A percentile compares a stretch with the other conserved stretches of the same genome.
These are phyloP conservation scores for Agrocybe praecox DNA, from an alignment of 768 basidiomycete species.

Conservation along the genomic window DNA sequence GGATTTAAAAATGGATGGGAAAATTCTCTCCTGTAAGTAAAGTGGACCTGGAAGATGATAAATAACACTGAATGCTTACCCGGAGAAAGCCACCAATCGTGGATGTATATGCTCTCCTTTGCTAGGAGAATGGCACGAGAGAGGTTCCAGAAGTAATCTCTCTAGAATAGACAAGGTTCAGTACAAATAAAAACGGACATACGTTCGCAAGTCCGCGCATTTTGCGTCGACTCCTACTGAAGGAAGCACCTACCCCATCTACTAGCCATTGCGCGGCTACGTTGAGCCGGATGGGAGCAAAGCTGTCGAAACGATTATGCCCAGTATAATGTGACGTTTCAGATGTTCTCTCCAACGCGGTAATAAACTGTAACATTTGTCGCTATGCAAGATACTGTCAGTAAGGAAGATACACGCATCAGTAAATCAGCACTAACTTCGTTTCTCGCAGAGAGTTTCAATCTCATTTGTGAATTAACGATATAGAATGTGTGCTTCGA, in stretches of 20 bases:
- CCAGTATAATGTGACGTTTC: slow-evolving; percentile 76
- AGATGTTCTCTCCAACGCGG: slow-evolving; percentile 82
- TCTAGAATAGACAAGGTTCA: slow-evolving; percentile 49
- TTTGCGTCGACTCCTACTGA: not conserved
- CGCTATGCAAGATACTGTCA: slow-evolving; percentile 45
- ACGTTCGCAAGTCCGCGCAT: not conserved
- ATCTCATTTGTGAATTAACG: slow-evolving; percentile 84
- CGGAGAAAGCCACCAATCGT: slow-evolving; percentile 98
- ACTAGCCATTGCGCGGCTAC: slow-evolving; percentile 98
- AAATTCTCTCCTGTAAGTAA: not conserved
- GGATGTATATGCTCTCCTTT: slow-evolving; percentile 88
- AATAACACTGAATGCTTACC: slow-evolving; percentile 46
- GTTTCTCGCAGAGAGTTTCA: slow-evolving; percentile 87
- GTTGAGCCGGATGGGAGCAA: slow-evolving; percentile 89
- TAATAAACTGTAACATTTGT: slow-evolving; percentile 97
- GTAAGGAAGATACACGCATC: not conserved
- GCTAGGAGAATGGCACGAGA: slow-evolving; percentile 90
- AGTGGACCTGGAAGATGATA: not conserved
- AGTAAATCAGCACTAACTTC: slow-evolving; percentile 52
- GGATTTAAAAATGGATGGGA: not conserved
- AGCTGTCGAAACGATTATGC: slow-evolving; percentile 89
- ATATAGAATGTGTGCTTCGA: slow-evolving; percentile 96
- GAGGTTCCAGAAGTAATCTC: slow-evolving; percentile 98
- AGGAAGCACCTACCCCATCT: slow-evolving; percentile 72
- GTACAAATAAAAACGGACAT: not conserved